Conservation (phyloP, 345 rosid species). For the Gossypioides kirkii region DNA sequence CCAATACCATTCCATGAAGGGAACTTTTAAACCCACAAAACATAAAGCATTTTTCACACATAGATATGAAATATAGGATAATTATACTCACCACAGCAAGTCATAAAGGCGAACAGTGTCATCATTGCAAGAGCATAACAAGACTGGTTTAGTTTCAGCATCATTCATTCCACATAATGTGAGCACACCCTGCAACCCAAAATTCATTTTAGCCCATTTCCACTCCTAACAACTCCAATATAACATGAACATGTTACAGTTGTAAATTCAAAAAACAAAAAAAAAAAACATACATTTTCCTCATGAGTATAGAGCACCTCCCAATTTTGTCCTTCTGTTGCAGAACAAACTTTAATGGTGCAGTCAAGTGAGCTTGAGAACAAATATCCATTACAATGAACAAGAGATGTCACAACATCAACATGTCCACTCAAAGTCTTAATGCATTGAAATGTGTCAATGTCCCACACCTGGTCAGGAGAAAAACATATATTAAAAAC, state of each 20-base stretch:
- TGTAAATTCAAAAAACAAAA: background rate
- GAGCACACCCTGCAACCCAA: background rate
- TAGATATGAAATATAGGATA: background rate
- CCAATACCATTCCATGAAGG: background rate
- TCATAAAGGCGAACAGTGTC: background rate
- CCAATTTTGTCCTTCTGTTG: background rate
- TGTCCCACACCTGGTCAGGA: constrained; percentile 12
- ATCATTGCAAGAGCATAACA: background rate
- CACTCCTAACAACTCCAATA: background rate
- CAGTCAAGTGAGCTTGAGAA: background rate
- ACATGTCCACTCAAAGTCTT: constrained; percentile 11
- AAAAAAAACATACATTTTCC: background rate
- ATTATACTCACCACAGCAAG: background rate
- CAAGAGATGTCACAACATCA: constrained; percentile 16
- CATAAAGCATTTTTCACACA: background rate
- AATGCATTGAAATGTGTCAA: background rate
- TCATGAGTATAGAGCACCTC: background rate
- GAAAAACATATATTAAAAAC: background rate
- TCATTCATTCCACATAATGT: background rate
- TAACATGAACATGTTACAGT: background rate
- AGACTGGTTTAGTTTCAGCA: background rate
- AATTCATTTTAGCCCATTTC: background rate
- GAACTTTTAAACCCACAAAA: background rate
- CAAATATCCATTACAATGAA: constrained; percentile 13
- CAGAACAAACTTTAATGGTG: background rate